Base-by-base conservation (phyloP, 148 eudicot species). In the Fagopyrum homotropicum region DNA sequence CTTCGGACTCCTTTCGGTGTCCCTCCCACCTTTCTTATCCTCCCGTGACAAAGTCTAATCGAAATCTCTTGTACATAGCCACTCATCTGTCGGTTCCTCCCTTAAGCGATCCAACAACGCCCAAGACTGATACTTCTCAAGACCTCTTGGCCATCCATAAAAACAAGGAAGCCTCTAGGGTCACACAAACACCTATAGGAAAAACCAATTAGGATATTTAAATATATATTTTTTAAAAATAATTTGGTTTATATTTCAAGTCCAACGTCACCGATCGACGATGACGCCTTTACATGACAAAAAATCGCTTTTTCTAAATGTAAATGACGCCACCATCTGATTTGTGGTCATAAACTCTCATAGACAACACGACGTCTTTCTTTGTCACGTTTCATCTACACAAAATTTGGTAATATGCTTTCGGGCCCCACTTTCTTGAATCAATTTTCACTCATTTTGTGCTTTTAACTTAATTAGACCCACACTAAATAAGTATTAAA, bases 351-450 rank as follows among this genome's bases (percentile, higher is more conserved):
- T 15, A 55, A 55, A 1, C 26, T 54, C 60, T n/a, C 5, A n/a
- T 17, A 6, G 22, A 57, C 63, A 40, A 12, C 16, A 61, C 68
- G 68, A 61, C 68, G 68, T 29, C 68, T 61, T 61, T 40, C 43
- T 2, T 29, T 61, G 16, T 9, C 68, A 61, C 68, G 68, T 61
- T 61, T 61, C 68, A 59, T 0, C 4, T 61, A 29, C 15, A 61
- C 68, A 61, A 40, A 61, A 61, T 61, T 61, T 61, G 68, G 68
- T 35, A 61, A 61, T 61, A 29, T 2, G 68, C 68, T 61, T 61
- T 40, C 15, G 44, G 68, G 68, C 68, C 68, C 44, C 68, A 6
- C 68, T 29, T 35, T 61, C 6, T 61, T 61, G 0, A 61, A 61
- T 9, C 5, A 54, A 6, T 35, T 35, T 35, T 2, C 40, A 35